phyloP scores from a whole-genome alignment of 345 rosid species.

The Trapa bicornis region DNA sequence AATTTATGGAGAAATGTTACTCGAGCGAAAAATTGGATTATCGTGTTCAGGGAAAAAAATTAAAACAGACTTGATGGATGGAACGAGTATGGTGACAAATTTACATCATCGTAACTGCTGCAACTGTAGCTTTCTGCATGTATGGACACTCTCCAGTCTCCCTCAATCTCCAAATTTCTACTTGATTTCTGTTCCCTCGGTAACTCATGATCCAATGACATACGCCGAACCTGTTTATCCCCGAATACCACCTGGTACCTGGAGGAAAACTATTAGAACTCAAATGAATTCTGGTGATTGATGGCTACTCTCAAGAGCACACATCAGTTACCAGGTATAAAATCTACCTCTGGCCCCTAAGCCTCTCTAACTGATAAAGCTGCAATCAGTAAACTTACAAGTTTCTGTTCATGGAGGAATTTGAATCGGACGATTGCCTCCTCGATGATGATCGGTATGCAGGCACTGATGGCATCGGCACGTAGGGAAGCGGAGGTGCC shows the following conservation, averaged over 20 bases:
- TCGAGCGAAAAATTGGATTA: constrained; percentile 4
- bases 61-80: neutral
- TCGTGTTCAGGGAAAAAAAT: neutral
- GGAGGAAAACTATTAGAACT: neutral
- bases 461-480: constrained; percentile 35
- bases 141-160: neutral
- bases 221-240: constrained; percentile 10
- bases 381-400: constrained; percentile 25
- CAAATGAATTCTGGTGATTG: neutral
- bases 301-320: neutral
- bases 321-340: neutral
- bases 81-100: constrained; percentile 10
- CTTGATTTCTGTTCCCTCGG: constrained; percentile 5
- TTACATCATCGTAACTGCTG: constrained; percentile 27
- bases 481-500: constrained; percentile 32
- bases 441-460: constrained; percentile 23
- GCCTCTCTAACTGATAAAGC: neutral
- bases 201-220: constrained; percentile 14
- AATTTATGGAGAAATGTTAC: neutral
- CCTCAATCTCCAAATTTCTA: constrained; percentile 16
- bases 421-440: constrained; percentile 40
- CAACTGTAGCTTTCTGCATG: constrained; percentile 19
- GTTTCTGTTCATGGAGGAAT: constrained; percentile 20
- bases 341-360: neutral
- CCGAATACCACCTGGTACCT: constrained; percentile 46